phyloP scores from a whole-genome alignment of 805 yeast species.

The Pichia kluyveri region DNA sequence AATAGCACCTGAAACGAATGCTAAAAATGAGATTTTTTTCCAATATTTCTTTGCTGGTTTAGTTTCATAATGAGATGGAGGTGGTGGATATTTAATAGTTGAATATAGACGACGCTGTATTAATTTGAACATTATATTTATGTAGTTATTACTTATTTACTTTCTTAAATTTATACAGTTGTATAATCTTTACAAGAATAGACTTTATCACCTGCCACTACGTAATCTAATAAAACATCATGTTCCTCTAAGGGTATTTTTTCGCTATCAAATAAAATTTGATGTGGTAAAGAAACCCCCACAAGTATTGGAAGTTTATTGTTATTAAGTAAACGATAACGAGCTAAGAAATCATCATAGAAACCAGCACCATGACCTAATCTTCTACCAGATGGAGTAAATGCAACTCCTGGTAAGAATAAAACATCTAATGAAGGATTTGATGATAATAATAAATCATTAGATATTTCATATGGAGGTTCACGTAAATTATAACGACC shows the following conservation, averaged over 20 bases:
- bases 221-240: slow-evolving; percentile 50
- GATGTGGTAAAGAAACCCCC: slow-evolving; percentile 62
- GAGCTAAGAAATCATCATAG: slow-evolving; percentile 67
- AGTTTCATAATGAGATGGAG: slow-evolving; percentile 11
- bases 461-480: slow-evolving; percentile 34
- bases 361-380: slow-evolving; percentile 93
- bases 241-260: slow-evolving; percentile 50
- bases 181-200: background rate
- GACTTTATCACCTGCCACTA: slow-evolving; percentile 34
- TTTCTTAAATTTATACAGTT: too few relatives aligned
- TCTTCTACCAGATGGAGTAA: slow-evolving; percentile 39
- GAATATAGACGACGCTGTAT: background rate
- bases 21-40: slow-evolving; percentile 4
- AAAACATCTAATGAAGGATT: slow-evolving; percentile 48
- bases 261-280: slow-evolving; percentile 33
- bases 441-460: slow-evolving; percentile 15
- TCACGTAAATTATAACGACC: slow-evolving; percentile 65
- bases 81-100: slow-evolving; percentile 14
- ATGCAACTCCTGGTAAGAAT: slow-evolving; percentile 82
- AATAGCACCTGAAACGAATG: slow-evolving; percentile 19
- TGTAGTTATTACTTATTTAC: background rate
- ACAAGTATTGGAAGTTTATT: slow-evolving; percentile 34
- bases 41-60: background rate
- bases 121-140: background rate
- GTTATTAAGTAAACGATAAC: slow-evolving; percentile 32